Conservation (phyloP, 2,329 filamentous ascomycete genomes). For the Venturia nashicola region DNA sequence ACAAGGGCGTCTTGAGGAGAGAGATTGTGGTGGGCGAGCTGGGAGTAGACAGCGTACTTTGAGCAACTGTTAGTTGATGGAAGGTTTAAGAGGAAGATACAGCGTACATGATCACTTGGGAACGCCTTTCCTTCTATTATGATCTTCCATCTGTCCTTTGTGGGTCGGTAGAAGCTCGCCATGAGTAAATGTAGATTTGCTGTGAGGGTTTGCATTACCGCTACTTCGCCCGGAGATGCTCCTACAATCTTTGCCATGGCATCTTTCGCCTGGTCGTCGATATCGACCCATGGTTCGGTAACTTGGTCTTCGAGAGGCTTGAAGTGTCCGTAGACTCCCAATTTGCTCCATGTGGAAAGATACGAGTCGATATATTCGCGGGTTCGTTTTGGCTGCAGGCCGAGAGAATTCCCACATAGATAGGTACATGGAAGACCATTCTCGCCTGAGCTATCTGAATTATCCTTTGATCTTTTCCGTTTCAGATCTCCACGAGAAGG, state of each 20-base stretch:
- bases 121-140: slow-evolving; percentile 86
- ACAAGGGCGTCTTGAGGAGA: slow-evolving; percentile 59
- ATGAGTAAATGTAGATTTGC: slow-evolving; percentile 71
- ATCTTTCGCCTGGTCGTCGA: slow-evolving; percentile 53
- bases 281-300: slow-evolving; percentile 61
- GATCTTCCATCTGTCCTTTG: slow-evolving; percentile 56
- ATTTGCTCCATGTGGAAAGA: slow-evolving; percentile 70
- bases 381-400: slow-evolving; percentile 63
- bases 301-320: slow-evolving; percentile 53
- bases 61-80: background rate
- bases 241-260: slow-evolving; percentile 63
- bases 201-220: slow-evolving; percentile 80
- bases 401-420: slow-evolving; percentile 82
- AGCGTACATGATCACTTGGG: slow-evolving; percentile 64
- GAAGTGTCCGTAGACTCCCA: slow-evolving; percentile 80
- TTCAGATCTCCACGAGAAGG: slow-evolving; percentile 62
- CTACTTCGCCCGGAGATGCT: slow-evolving; percentile 59
- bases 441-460: slow-evolving; percentile 17
- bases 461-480: slow-evolving; percentile 37
- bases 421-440: slow-evolving; percentile 49
- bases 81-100: background rate
- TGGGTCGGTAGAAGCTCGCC: slow-evolving; percentile 72
- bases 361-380: slow-evolving; percentile 57
- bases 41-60: slow-evolving; percentile 72
- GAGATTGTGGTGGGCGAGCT: slow-evolving; percentile 59